Base-by-base conservation (phyloP, 805 yeast genomes). In the Candida sanyiensis region DNA sequence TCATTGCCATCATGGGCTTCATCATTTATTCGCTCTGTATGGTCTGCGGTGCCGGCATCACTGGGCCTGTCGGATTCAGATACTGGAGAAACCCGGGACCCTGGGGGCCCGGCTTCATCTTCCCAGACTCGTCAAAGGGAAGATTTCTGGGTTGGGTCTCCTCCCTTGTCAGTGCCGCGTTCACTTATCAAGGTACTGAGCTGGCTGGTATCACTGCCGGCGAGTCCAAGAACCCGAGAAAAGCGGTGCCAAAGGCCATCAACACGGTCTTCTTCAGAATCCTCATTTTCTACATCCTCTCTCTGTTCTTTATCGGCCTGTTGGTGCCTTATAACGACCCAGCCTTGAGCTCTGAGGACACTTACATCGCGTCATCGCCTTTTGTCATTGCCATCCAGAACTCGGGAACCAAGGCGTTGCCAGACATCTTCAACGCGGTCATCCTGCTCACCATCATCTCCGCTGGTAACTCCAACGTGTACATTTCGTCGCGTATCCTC, bases 391-490 rank as follows among this genome's bases (percentile, higher is more conserved):
- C 42, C 20, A 38, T 38, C 28, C 30, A 38, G 25, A 38, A 38
- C 27, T 38, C 42, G 6, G 42, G 42, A 13, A 38, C 42, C 7
- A 15, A 19, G 43, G 69, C 77, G 2, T 63, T 81, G 42, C 84
- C 86, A 25, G 69, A 73, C 51, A 75, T 81, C 33, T 76, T 80
- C 58, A 81, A 81, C 51, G 87, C 80, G n/a, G 79, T 80, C 38
- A 75, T 81, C 44, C 56, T 80, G 35, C 50, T 70, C 17, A 76
- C 87, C 18, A 72, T 80, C 38, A 66, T 79, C 31, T 80, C 86
- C n/a, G 86, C 87, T 18, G 87, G 78, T 52, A 81, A 80, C 61
- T 78, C 86, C 9, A 77, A 78, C 51, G 66, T 80, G 28, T 80
- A 80, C 59, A 74, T 78, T 48, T 83, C 84, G 35, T 79, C 86